Evolutionary conservation across 2,329 filamentous ascomycete genomes (phyloP).

Genomic region (Cladophialophora psammophila): DNA sequence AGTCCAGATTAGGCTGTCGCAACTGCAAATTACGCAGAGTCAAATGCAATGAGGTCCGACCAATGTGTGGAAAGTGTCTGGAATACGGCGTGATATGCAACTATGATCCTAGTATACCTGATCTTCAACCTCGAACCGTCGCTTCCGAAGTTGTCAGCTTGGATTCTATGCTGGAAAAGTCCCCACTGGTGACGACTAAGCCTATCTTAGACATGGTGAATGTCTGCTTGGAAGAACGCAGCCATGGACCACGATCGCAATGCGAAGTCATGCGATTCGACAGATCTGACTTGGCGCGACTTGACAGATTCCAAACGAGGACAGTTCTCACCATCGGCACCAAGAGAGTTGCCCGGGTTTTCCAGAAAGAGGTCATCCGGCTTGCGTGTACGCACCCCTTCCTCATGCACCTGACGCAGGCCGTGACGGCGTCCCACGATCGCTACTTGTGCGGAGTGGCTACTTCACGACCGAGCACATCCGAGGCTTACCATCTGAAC

Average conservation of each 20-base stretch:
- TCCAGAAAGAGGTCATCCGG: conserved; percentile 28
- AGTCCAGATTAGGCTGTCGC: conserved; percentile 58
- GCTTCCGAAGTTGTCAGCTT: conserved; percentile 30
- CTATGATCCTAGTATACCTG: conserved; percentile 46
- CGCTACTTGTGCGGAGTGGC: conserved; percentile 46
- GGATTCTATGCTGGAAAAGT: conserved; percentile 8
- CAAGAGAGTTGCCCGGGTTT: conserved; percentile 15
- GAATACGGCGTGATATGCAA: conserved; percentile 58
- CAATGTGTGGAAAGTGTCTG: conserved; percentile 53
- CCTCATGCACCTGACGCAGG: conserved; percentile 63
- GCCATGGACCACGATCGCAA: neutral
- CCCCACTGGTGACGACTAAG: conserved; percentile 9
- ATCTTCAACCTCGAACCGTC: conserved; percentile 39
- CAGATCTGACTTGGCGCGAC: conserved; percentile 20
- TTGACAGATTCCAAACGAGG: conserved; percentile 32
- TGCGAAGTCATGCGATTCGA: conserved; percentile 19
- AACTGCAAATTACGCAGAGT: conserved; percentile 62
- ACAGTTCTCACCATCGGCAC: conserved; percentile 36
- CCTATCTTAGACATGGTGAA: conserved; percentile 22
- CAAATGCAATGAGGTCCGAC: conserved; percentile 60
- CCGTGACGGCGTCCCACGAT: conserved; percentile 63
- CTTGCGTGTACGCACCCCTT: conserved; percentile 51
- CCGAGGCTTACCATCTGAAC: conserved; percentile 56
- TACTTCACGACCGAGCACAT: conserved; percentile 39
- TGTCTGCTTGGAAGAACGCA: conserved; percentile 8